Conservation (phyloP, 1,284 basidiomycete species). For the Takashimella tepidaria region DNA sequence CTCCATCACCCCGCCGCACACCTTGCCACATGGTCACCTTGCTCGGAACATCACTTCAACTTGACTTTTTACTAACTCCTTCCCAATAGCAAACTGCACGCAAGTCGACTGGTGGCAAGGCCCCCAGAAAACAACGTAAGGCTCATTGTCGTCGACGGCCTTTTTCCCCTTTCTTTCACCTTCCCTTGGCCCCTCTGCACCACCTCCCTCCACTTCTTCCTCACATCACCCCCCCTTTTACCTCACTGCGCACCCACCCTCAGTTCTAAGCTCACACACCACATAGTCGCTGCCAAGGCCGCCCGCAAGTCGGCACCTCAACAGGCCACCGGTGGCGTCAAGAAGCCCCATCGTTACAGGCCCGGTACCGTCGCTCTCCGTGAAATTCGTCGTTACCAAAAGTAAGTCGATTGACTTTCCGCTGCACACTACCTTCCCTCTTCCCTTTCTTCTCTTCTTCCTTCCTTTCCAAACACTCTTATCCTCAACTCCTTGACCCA, state of each 20-base stretch:
- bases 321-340: conserved; percentile 78
- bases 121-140: conserved; percentile 52
- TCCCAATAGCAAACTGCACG: not conserved
- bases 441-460: too few relatives aligned
- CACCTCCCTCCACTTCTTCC: not conserved
- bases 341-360: conserved; percentile 83
- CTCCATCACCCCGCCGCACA: not conserved
- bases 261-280: not conserved
- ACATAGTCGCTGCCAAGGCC: conserved; percentile 65
- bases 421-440: too few relatives aligned
- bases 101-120: conserved; percentile 56
- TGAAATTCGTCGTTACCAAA: conserved; percentile 93
- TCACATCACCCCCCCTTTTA: not conserved
- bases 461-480: too few relatives aligned
- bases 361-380: conserved; percentile 96
- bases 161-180: not conserved
- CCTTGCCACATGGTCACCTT: too few relatives aligned
- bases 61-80: not conserved
- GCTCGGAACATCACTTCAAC: not conserved
- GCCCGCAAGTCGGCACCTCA: conserved; percentile 58
- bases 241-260: not conserved
- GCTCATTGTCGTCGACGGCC: conserved; percentile 1
- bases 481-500: too few relatives aligned
- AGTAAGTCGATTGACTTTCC: conserved; percentile 49
- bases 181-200: not conserved